Percentiles rank a stretch among this genome's conserved stretches.
Evolutionary conservation across 768 basidiomycete genomes (phyloP).

Genomic region (Termitomyces bulborhizus): DNA sequence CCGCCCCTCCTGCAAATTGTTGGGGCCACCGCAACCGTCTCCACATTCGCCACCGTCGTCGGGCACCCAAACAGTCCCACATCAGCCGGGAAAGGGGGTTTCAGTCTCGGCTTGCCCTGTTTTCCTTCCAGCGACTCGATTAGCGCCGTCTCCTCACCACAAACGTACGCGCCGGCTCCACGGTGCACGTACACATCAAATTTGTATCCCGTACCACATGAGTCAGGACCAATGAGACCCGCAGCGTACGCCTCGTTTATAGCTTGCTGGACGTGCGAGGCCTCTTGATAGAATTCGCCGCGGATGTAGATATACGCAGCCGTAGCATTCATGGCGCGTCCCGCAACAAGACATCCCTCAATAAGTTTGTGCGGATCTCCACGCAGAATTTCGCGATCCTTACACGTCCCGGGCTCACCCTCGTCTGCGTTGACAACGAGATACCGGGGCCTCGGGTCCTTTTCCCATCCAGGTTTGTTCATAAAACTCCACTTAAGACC

Average conservation of each 20-base stretch:
- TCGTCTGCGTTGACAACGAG: constrained; percentile 98
- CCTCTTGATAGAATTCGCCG: constrained; percentile 96
- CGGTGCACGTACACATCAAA: constrained; percentile 99
- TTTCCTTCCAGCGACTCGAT: constrained; percentile 98
- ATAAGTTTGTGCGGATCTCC: constrained; percentile 98
- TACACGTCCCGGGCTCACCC: constrained; percentile 98
- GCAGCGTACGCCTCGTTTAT: constrained; percentile 92
- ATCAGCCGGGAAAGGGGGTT: constrained; percentile 98
- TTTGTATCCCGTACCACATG: constrained; percentile 87
- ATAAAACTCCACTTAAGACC: constrained; percentile 98
- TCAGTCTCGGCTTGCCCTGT: constrained; percentile 95
- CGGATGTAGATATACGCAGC: constrained; percentile 99
- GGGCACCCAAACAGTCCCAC: constrained; percentile 98
- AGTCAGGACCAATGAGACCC: constrained; percentile 83
- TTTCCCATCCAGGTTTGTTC: constrained; percentile 99
- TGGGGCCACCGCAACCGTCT: constrained; percentile 96
- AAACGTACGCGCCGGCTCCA: constrained; percentile 97
- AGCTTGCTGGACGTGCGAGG: constrained; percentile 88
- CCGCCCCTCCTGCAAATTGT: constrained; percentile 90
- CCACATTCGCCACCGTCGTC: constrained; percentile 96
- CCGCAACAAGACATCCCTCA: constrained; percentile 96
- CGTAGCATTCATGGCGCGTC: constrained; percentile 93
- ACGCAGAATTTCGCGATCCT: constrained; percentile 96
- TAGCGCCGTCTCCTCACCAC: constrained; percentile 96
- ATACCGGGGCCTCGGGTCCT: constrained; percentile 91